Percentiles rank a stretch among this genome's conserved stretches.
Evolutionary conservation across 345 rosid species (phyloP).

Genomic region (Hypericum perforatum): DNA sequence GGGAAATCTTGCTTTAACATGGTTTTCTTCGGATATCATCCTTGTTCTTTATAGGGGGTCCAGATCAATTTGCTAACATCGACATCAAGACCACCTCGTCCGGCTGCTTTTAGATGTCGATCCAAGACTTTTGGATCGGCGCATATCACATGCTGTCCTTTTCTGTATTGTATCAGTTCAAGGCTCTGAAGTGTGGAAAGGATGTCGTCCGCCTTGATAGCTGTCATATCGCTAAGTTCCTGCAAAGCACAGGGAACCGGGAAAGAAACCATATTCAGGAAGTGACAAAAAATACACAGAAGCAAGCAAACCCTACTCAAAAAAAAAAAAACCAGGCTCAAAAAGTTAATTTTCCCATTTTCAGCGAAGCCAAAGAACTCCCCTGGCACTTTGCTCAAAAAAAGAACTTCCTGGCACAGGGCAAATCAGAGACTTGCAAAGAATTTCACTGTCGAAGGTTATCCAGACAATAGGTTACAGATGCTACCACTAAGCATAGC

Average conservation of each 20-base stretch:
- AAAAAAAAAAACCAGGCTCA: too few species aligned
- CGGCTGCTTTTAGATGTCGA: slow-evolving; percentile 96
- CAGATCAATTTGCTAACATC: slow-evolving; percentile 95
- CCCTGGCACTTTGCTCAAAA: too few species aligned
- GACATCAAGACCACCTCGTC: slow-evolving; percentile 92
- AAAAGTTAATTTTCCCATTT: too few species aligned
- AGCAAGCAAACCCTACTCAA: not conserved
- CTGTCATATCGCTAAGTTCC: slow-evolving; percentile 99
- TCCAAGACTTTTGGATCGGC: slow-evolving; percentile 97
- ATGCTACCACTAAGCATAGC: too few species aligned
- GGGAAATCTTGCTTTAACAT: too few species aligned
- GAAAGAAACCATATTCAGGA: not conserved
- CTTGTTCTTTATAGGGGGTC: slow-evolving; percentile 97
- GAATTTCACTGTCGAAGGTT: too few species aligned
- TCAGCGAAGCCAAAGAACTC: too few species aligned
- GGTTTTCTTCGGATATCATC: slow-evolving; percentile 16
- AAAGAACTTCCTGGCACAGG: too few species aligned
- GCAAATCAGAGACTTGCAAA: too few species aligned
- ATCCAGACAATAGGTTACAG: too few species aligned
- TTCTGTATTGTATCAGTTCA: slow-evolving; percentile 92
- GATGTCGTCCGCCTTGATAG: slow-evolving; percentile 93
- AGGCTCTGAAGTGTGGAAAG: slow-evolving; percentile 87
- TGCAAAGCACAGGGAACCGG: slow-evolving; percentile 15
- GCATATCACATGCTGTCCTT: slow-evolving; percentile 97
- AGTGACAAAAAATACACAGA: not conserved